A percentile compares a stretch with the other conserved stretches of the same genome.
phyloP scores from a whole-genome alignment of 148 eudicot genomes.

The Spergularia marina region DNA sequence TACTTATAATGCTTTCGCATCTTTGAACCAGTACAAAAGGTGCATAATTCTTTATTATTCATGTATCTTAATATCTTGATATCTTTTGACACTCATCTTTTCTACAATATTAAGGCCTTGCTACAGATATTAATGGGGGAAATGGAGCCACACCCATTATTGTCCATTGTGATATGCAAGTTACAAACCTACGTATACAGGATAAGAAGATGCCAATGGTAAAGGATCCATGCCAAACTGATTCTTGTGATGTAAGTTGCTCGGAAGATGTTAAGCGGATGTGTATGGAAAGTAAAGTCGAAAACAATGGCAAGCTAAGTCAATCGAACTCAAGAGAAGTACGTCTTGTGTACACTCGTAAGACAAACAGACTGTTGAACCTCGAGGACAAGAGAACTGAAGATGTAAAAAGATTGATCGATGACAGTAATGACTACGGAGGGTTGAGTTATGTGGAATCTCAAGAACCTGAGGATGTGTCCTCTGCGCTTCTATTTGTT shows the following conservation, averaged over 20 bases:
- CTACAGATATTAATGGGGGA: slow-evolving; percentile 14
- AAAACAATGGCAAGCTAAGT: not conserved
- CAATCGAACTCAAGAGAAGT: slow-evolving; percentile 19
- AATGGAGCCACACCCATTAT: slow-evolving; percentile 9
- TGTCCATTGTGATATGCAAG: slow-evolving; percentile 9
- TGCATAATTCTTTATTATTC: slow-evolving; percentile 3
- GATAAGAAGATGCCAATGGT: slow-evolving; percentile 14
- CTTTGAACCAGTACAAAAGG: not conserved
- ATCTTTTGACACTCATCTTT: not conserved
- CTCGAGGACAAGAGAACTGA: slow-evolving; percentile 16
- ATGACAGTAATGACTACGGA: slow-evolving; percentile 17
- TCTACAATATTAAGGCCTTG: slow-evolving; percentile 8
- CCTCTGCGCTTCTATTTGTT: slow-evolving; percentile 55
- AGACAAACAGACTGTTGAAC: slow-evolving; percentile 21
- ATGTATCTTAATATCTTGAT: not conserved
- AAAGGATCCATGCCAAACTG: slow-evolving; percentile 20
- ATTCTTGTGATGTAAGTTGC: slow-evolving; percentile 15
- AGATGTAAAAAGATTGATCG: slow-evolving; percentile 21
- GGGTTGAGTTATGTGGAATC: slow-evolving; percentile 37
- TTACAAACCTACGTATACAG: not conserved
- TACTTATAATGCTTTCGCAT: not conserved
- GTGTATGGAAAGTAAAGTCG: slow-evolving; percentile 14
- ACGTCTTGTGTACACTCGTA: slow-evolving; percentile 5
- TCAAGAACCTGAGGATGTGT: slow-evolving; percentile 49
- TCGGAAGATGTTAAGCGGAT: slow-evolving; percentile 15